These are phyloP conservation scores for Pittosporum tobira DNA, from an alignment of 129 eudicot species.

Conservation along the genomic window DNA sequence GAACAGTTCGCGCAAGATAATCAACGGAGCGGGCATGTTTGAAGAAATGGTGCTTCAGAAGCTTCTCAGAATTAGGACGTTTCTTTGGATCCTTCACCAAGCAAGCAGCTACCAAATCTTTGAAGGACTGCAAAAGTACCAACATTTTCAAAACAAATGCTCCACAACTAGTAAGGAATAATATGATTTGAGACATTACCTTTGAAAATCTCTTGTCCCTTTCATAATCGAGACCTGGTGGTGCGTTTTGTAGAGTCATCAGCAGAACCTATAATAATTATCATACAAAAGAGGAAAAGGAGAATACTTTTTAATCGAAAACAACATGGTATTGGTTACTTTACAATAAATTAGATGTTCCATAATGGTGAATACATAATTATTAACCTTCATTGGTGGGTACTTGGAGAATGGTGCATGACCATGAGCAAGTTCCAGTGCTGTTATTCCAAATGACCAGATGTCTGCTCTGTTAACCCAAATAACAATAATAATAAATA, in stretches of 20 bases:
- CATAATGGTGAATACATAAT: background rate
- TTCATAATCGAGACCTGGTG: slow-evolving; percentile 96
- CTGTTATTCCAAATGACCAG: slow-evolving; percentile 97
- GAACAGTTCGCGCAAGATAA: slow-evolving; percentile 53
- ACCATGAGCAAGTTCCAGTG: slow-evolving; percentile 99
- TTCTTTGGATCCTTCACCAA: slow-evolving; percentile 96
- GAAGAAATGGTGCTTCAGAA: slow-evolving; percentile 77
- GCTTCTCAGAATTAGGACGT: slow-evolving; percentile 89
- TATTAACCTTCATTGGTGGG: slow-evolving; percentile 92
- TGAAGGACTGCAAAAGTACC: slow-evolving; percentile 60
- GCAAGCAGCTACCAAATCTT: slow-evolving; percentile 91
- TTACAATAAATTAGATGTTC: background rate
- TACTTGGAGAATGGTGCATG: slow-evolving; percentile 96
- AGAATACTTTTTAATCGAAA: background rate
- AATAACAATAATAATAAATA: slow-evolving; percentile 10
- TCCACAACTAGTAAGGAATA: background rate
- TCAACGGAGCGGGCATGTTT: slow-evolving; percentile 67
- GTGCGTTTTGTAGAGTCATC: slow-evolving; percentile 97
- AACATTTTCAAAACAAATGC: slow-evolving; percentile 6
- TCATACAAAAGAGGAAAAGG: background rate
- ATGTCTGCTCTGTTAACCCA: slow-evolving; percentile 83
- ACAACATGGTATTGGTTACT: background rate
- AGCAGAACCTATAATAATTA: slow-evolving; percentile 55
- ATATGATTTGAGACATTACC: slow-evolving; percentile 42
- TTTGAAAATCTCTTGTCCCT: slow-evolving; percentile 87